phyloP scores from a whole-genome alignment of 1,284 basidiomycete genomes.

The Malassezia furfur region DNA sequence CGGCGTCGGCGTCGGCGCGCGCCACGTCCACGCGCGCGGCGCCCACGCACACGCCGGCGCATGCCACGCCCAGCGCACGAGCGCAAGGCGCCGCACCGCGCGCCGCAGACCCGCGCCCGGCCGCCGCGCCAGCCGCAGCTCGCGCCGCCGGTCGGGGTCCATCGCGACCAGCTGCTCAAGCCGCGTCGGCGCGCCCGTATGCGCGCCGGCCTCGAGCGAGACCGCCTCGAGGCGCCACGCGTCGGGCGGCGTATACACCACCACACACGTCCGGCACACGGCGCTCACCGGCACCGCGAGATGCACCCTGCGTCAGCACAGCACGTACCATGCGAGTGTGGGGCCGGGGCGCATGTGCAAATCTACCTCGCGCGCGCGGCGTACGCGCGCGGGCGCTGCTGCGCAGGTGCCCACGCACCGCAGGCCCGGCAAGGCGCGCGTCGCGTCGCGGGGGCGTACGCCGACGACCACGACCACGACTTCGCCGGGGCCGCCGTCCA shows the following conservation, averaged over 20 bases:
- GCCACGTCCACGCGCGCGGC: background rate
- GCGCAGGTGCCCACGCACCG: background rate
- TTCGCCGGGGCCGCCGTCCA: background rate
- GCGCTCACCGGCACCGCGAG: background rate
- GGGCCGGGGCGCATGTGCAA: background rate
- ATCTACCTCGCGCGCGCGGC: background rate
- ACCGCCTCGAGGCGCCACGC: background rate
- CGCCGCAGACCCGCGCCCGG: background rate
- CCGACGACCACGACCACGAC: background rate
- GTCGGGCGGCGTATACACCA: slow-evolving; percentile 9
- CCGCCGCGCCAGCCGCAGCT: background rate
- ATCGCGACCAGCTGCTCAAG: slow-evolving; percentile 14
- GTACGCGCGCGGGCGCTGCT: background rate
- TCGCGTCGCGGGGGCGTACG: background rate
- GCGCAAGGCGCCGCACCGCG: background rate
- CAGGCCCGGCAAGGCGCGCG: background rate
- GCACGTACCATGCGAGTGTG: background rate
- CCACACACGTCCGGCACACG: background rate
- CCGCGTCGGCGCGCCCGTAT: background rate
- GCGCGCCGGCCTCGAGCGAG: background rate
- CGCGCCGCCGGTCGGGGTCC: slow-evolving; percentile 7
- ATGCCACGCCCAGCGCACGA: background rate
- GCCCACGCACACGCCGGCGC: background rate
- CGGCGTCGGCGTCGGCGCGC: too few species aligned
- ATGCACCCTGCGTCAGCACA: background rate